Percentiles rank a stretch among this genome's conserved stretches.
phyloP scores from a whole-genome alignment of 2,329 filamentous ascomycete species.

The Colletotrichum trifolii region DNA sequence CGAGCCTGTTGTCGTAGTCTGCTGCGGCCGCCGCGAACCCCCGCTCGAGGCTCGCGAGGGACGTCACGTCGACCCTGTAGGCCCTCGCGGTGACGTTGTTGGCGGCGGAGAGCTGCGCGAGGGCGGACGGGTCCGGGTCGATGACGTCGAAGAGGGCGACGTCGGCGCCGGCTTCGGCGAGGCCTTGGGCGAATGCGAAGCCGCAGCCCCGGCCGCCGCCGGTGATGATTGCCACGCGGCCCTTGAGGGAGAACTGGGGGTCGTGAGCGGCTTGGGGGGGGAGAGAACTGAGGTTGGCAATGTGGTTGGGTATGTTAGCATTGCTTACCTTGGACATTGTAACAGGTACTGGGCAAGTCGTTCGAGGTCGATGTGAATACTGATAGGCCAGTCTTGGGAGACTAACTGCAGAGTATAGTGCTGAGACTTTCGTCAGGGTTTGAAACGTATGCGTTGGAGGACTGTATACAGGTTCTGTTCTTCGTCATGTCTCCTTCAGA shows the following conservation, averaged over 20 bases:
- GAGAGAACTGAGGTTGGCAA: too few species aligned
- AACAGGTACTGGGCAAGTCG: too few species aligned
- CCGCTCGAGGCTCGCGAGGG: constrained; percentile 10
- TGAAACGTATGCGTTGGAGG: too few species aligned
- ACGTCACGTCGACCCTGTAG: constrained; percentile 23
- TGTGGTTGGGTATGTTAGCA: too few species aligned
- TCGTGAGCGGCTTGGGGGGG: background rate
- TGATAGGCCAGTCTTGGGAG: too few species aligned
- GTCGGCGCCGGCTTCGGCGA: constrained; percentile 27
- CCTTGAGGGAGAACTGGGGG: constrained; percentile 58
- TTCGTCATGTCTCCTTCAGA: too few species aligned
- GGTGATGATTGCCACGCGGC: constrained; percentile 58
- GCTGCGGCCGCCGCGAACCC: constrained; percentile 8
- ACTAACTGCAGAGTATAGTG: too few species aligned
- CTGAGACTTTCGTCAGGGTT: too few species aligned
- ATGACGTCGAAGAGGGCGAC: constrained; percentile 32
- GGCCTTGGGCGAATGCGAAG: constrained; percentile 40
- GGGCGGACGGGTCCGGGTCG: constrained; percentile 15
- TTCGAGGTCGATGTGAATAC: too few species aligned
- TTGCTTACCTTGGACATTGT: constrained; percentile 1
- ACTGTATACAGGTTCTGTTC: too few species aligned
- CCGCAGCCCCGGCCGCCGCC: constrained; percentile 59
- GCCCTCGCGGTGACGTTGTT: constrained; percentile 8
- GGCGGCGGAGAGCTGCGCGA: constrained; percentile 3
- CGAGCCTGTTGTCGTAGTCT: constrained; percentile 44